Base-by-base conservation (phyloP, 1,139 yeast genomes). In the Candida freyschussii region DNA sequence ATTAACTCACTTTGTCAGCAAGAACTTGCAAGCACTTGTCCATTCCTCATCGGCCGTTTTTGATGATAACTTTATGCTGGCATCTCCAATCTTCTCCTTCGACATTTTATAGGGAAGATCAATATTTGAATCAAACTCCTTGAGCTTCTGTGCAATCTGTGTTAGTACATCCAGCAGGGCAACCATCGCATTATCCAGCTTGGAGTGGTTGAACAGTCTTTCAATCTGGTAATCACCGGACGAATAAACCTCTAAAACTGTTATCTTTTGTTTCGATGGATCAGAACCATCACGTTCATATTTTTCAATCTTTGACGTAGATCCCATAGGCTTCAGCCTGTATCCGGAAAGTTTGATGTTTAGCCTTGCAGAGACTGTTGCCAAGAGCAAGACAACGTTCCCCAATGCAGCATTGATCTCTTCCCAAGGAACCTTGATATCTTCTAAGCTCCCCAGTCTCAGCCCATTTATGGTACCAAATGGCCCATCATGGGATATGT, bases 361-460 rank as follows among this genome's bases (percentile, higher is more conserved):
- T 24, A 87, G 63, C 37, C 81, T 64, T 17, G 72, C 66, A 4
- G 73, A 60, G 5, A 89, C 67, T 5, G 93, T 84, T 0, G 79
- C 69, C 25, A 89, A 56, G 15, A 89, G 58, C 13, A 87, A 57
- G 4, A 85, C 72, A 3, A 89, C 63, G 48, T 89, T 95, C 0
- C 98, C 98, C 55, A 91, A 62, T 0, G 95, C 97, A 1, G 94
- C 93, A 53, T 89, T 91, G 25, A 87, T 78, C 49, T 91, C 98
- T 32, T 85, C 76, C 95, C 96, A 87, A 4, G 93, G 83, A 0
- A 89, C 75, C 33, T 64, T 70, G 39, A 67, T 62, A 1, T 67
- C 70, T 27, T 72, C 72, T 28, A 75, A 53, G 16, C 75, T 61
- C 1, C 97, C 98, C 11, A 91, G 56, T 36, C 96, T 61, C 27